Base-by-base conservation (phyloP, 2,329 filamentous ascomycete genomes). In the Teratosphaeria epicoccoides region DNA sequence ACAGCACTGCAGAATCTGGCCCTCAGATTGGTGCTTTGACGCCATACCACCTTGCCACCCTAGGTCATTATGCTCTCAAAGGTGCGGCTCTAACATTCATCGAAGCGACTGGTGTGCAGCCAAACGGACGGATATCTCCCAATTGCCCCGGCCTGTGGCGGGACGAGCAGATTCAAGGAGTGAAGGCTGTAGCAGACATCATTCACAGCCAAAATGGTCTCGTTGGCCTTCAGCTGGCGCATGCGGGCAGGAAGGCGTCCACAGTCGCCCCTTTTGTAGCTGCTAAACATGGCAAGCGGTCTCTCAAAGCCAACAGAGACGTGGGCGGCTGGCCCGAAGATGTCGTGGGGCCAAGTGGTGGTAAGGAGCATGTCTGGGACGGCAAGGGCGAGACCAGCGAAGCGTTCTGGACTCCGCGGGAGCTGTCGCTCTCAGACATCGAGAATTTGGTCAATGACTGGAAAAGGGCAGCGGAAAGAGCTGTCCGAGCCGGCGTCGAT, bases 111-210 rank as follows among this genome's bases (percentile, higher is more conserved):
- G 76, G 82, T 24, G 85, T 95, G 0, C 74, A 80, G n/a, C 71
- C 87, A 6, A 83, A 90, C 59, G 89, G 89, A 20, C 80, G 89
- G 51, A 95, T 95, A 71, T 84, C 85, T 1, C 87, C 88, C 1
- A 76, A 90, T 65, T 87, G 90, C 65, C 71, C 74, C 4, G 88
- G 90, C 1, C 71, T 95, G 10, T 96, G 89, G 90, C 75, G 83
- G 53, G 89, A 95, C 66, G 81, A 77, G 29, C 90, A 95, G 66
- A 84, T 90, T 55, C 81, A 78, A 56, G 83, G 84, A 0, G 71
- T 94, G 52, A 80, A 77, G 65, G 77, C 79, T 52, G 78, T 91
- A 40, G 80, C 82, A 23, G 86, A 93, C 54, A 91, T 88, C 55
- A 78, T 84, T 1, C 88, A 94, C 71, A 81, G 78, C 25, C 89